phyloP scores from a whole-genome alignment of 805 yeast species.

The Yarrowia alimentaria region DNA sequence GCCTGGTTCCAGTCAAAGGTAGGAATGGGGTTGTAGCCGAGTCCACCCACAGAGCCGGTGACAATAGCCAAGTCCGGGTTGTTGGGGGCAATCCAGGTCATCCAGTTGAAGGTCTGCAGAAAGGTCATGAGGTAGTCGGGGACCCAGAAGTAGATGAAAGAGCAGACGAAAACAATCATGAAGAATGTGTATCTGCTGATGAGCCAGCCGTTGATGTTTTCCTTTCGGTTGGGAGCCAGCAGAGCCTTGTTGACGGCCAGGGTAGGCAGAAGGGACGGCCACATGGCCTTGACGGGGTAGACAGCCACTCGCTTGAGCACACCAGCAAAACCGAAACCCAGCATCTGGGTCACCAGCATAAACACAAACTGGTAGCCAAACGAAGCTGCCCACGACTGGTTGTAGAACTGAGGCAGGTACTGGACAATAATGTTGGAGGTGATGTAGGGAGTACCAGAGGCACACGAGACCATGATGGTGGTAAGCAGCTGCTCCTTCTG shows the following conservation, averaged over 20 bases:
- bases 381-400: constrained; percentile 36
- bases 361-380: constrained; percentile 56
- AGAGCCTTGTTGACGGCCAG: too few relatives aligned
- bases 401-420: constrained; percentile 38
- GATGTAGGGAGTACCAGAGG: too few relatives aligned
- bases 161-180: constrained; percentile 42
- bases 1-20: constrained; percentile 55
- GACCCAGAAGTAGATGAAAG: constrained; percentile 61
- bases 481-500: constrained; percentile 65
- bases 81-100: constrained; percentile 56
- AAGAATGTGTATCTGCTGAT: constrained; percentile 53
- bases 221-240: constrained; percentile 43
- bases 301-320: constrained; percentile 56
- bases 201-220: constrained; percentile 57
- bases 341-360: constrained; percentile 54
- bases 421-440: constrained; percentile 31
- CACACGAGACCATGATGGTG: constrained; percentile 43
- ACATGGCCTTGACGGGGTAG: constrained; percentile 51
- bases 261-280: constrained; percentile 54
- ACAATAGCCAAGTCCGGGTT: constrained; percentile 49
- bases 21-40: constrained; percentile 55
- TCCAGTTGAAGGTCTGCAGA: constrained; percentile 62
- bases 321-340: constrained; percentile 69
- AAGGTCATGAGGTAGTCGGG: constrained; percentile 65
- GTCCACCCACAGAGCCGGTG: constrained; percentile 49